Conservation (phyloP, 768 basidiomycete species). For the Chalciporus piperatus region DNA sequence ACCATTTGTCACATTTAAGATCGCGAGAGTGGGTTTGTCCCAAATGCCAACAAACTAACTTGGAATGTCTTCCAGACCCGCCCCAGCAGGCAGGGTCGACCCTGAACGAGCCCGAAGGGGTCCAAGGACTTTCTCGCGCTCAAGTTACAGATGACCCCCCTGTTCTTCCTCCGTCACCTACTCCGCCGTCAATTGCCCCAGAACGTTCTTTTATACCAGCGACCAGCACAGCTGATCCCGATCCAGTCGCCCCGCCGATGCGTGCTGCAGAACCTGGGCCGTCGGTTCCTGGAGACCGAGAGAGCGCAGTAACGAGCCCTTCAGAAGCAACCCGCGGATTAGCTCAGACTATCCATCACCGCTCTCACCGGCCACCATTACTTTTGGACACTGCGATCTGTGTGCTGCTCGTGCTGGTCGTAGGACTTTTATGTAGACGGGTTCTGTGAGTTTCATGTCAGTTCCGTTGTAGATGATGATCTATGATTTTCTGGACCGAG, state of each 20-base stretch:
- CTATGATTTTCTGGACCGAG: conserved; percentile 17
- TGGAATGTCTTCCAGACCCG: conserved; percentile 71
- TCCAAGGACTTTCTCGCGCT: conserved; percentile 24
- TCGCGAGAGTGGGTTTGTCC: conserved; percentile 82
- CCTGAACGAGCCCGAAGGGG: conserved; percentile 11
- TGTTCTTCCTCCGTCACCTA: conserved; percentile 12
- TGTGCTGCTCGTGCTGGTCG: conserved; percentile 63
- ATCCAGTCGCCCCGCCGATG: conserved; percentile 15
- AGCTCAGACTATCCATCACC: conserved; percentile 12
- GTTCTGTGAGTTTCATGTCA: conserved; percentile 35
- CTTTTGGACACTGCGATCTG: conserved; percentile 74
- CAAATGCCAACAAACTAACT: conserved; percentile 64
- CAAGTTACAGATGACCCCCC: conserved; percentile 16
- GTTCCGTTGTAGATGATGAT: conserved; percentile 15
- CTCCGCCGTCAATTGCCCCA: conserved; percentile 14
- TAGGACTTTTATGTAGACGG: conserved; percentile 66
- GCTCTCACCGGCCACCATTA: conserved; percentile 48
- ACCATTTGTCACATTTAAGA: conserved; percentile 36
- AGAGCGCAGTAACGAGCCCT: conserved; percentile 5
- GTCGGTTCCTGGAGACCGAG: conserved; percentile 9
- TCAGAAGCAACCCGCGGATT: conserved; percentile 21
- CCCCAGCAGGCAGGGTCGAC: conserved; percentile 15
- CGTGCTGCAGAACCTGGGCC: conserved; percentile 9
- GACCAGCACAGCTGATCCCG: conserved; percentile 14
- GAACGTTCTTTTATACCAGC: conserved; percentile 17